These are phyloP conservation scores for Galerina marginata DNA, from an alignment of 768 basidiomycete species.

Conservation along the genomic window DNA sequence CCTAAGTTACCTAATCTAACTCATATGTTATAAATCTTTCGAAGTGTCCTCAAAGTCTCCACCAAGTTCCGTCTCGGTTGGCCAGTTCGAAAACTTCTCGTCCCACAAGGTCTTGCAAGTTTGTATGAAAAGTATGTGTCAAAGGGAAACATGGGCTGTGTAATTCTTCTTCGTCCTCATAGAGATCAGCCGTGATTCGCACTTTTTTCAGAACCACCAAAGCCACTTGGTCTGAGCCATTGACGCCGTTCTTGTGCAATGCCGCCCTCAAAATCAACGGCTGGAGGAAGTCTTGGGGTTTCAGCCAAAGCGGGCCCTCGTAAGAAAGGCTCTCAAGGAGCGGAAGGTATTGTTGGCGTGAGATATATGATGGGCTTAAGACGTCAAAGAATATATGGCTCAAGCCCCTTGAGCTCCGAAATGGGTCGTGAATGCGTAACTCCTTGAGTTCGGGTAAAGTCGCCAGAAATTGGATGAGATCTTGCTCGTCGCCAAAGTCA, in stretches of 20 bases:
- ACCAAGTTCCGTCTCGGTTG: not conserved
- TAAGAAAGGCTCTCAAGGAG: not conserved
- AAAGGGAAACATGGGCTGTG: not conserved
- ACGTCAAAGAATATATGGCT: slow-evolving; percentile 1
- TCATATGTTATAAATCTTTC: too few relatives aligned
- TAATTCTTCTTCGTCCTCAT: not conserved
- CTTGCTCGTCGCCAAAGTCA: not conserved
- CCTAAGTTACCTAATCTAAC: too few relatives aligned
- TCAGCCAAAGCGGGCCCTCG: not conserved
- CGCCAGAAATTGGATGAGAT: not conserved
- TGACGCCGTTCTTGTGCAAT: not conserved
- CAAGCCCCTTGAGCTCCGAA: not conserved
- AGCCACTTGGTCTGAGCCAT: not conserved
- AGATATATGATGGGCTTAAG: not conserved
- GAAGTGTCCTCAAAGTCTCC: not conserved
- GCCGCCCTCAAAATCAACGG: not conserved
- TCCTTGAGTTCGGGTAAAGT: slow-evolving; percentile 1
- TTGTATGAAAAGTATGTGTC: not conserved
- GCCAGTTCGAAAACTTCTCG: not conserved
- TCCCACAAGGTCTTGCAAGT: not conserved
- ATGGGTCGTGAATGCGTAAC: slow-evolving; percentile 2
- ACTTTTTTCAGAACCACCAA: not conserved
- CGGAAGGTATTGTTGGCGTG: not conserved
- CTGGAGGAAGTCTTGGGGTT: not conserved
- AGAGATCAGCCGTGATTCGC: not conserved